Base-by-base conservation (phyloP, 805 yeast species). In the Lachancea lanzarotensis region DNA sequence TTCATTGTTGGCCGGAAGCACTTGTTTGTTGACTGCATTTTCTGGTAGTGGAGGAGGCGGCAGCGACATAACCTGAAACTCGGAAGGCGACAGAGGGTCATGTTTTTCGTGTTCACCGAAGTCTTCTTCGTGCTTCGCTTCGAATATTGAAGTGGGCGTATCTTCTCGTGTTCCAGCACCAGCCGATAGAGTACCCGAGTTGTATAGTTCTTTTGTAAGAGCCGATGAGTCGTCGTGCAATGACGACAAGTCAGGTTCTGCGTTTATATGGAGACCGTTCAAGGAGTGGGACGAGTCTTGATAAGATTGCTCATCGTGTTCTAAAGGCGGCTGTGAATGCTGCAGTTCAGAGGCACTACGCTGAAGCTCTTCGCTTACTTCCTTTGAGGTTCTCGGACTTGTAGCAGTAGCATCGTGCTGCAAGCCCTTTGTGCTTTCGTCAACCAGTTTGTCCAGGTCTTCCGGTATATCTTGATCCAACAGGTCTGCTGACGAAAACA, bases 101-200 rank as follows among this genome's bases (percentile, higher is more conserved):
- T 33, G 27, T 20, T 40, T 40, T 17, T 13, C 7, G 20, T 22
- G 29, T 18, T 40, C 37, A 6, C 6, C 22, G 18, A 25, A 22
- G 25, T 26, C 20, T 8, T 25, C 27, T 15, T 25, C 43, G 16
- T 40, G 19, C 25, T 33, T 40, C 10, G 36, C 19, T 22, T 40
- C 43, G 20, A 57, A 51, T 6, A 53, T 52, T 2, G 58, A 48
- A 30, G 61, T 53, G 19, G 62, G 57, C 10, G 63, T 51, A 42
- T 46, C 48, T 36, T 49, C 52, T 52, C 55, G 38, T 32, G 35
- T 17, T 30, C 43, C 43, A 22, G 43, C 37, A 40, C 37, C 38
- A 33, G 37, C 29, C n/a, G 37, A 33, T 32, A 40, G 19, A 17
- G 36, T 32, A 17, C 29, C 43, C 12, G 43, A 33, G 25, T 40